phyloP scores from a whole-genome alignment of 2,329 filamentous ascomycete species.

The Raffaelea deltoideospora region DNA sequence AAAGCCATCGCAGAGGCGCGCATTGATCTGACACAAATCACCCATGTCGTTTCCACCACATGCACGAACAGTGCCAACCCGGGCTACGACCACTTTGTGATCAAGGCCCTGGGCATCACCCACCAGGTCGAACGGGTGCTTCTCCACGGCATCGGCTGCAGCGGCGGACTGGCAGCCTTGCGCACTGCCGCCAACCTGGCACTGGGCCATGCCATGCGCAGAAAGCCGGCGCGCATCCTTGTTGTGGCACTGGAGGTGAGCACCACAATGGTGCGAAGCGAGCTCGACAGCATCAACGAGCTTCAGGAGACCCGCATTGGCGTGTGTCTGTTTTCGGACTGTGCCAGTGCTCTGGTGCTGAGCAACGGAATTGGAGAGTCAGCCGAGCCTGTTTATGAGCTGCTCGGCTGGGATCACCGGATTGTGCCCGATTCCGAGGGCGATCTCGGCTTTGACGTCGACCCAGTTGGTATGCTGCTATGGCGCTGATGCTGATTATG shows the following conservation, averaged over 20 bases:
- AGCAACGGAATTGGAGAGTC: constrained; percentile 44
- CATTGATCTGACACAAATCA: constrained; percentile 37
- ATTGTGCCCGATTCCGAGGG: constrained; percentile 45
- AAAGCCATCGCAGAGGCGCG: constrained; percentile 41
- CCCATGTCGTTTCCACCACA: constrained; percentile 51
- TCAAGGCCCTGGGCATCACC: constrained; percentile 40
- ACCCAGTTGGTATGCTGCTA: constrained; percentile 35
- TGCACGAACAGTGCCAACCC: constrained; percentile 57
- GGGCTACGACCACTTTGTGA: constrained; percentile 51
- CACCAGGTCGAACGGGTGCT: constrained; percentile 47
- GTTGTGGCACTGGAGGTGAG: constrained; percentile 50
- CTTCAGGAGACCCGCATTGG: constrained; percentile 49
- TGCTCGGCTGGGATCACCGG: constrained; percentile 51
- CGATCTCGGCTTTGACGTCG: constrained; percentile 51
- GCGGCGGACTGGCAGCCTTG: constrained; percentile 45
- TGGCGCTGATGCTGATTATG: neutral
- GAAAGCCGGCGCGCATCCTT: constrained; percentile 45
- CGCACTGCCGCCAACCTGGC: constrained; percentile 53
- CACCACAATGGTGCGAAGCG: constrained; percentile 46
- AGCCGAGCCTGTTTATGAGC: constrained; percentile 34
- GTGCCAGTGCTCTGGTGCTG: constrained; percentile 48
- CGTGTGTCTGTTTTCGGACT: constrained; percentile 53
- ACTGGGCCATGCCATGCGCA: constrained; percentile 42
- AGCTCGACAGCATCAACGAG: constrained; percentile 46
- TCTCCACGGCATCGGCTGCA: constrained; percentile 51